phyloP scores from a whole-genome alignment of 768 basidiomycete genomes.

The Punctularia strigosozonata region DNA sequence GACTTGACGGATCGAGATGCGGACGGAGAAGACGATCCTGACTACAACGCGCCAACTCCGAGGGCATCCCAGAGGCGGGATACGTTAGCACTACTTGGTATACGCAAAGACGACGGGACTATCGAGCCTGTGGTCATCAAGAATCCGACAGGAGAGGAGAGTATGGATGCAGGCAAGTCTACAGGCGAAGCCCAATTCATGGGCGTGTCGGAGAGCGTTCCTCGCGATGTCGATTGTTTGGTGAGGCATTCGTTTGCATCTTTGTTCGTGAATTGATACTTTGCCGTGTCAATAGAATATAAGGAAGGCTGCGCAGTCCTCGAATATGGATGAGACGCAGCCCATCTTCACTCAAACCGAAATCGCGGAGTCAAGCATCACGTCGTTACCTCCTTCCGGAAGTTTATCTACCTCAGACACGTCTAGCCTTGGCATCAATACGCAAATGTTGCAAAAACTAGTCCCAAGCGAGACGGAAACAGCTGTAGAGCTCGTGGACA shows the following conservation, averaged over 20 bases:
- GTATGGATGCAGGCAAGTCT: neutral
- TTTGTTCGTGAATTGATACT: neutral
- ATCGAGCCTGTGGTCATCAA: slow-evolving; percentile 16
- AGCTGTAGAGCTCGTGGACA: slow-evolving; percentile 20
- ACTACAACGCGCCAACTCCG: slow-evolving; percentile 16
- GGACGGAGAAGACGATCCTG: slow-evolving; percentile 47
- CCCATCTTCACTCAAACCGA: slow-evolving; percentile 4
- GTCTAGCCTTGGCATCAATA: slow-evolving; percentile 21
- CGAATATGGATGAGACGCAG: neutral
- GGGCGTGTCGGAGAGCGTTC: slow-evolving; percentile 39
- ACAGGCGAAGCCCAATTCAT: slow-evolving; percentile 31
- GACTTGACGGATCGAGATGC: slow-evolving; percentile 37
- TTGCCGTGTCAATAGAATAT: neutral
- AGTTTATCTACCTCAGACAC: too few relatives aligned
- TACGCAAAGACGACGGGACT: slow-evolving; percentile 37
- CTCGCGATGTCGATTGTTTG: slow-evolving; percentile 42
- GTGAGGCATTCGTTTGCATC: slow-evolving; percentile 21
- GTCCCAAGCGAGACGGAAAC: neutral
- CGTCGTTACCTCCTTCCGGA: too few relatives aligned
- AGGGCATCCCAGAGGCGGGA: neutral
- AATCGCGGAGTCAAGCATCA: too few relatives aligned
- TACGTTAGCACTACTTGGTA: neutral
- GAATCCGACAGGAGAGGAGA: neutral
- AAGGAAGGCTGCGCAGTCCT: slow-evolving; percentile 5
- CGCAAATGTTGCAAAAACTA: slow-evolving; percentile 18